These are phyloP conservation scores for Rhododendron henanense DNA, from an alignment of 148 eudicot species.

Conservation along the genomic window DNA sequence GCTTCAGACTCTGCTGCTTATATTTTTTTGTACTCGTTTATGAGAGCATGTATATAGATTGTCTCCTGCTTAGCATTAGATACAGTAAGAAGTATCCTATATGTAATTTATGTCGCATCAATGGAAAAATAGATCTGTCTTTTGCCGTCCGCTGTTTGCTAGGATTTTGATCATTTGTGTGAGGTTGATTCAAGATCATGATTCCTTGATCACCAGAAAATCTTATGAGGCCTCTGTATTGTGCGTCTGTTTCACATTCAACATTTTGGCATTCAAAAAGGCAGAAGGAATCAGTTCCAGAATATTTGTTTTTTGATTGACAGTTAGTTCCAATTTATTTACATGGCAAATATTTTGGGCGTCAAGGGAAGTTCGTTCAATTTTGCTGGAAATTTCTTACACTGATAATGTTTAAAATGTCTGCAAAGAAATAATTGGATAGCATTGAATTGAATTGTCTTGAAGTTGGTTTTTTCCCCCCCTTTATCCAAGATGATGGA, in stretches of 20 bases:
- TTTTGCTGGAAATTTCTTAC: neutral
- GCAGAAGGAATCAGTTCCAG: neutral
- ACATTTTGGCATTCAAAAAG: neutral
- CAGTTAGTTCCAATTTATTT: too few species aligned
- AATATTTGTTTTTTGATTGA: too few species aligned
- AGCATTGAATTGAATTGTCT: neutral
- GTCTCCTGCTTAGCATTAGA: neutral
- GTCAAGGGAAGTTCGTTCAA: neutral
- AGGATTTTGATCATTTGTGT: neutral
- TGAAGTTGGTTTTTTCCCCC: neutral
- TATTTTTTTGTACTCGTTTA: neutral
- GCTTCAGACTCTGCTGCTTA: neutral
- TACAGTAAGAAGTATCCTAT: neutral
- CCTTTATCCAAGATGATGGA: neutral
- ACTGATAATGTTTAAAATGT: neutral
- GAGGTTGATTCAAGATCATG: neutral
- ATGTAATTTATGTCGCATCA: neutral
- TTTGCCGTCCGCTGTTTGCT: neutral
- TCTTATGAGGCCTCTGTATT: neutral
- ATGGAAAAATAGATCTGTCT: neutral
- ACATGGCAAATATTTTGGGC: neutral
- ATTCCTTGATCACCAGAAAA: neutral
- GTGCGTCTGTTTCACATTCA: neutral
- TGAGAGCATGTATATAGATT: neutral
- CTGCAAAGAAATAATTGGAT: neutral